A percentile compares a stretch with the other conserved stretches of the same genome.
These are phyloP conservation scores for Adenanthera pavonina DNA, from an alignment of 306 rosid species.

Conservation along the genomic window DNA sequence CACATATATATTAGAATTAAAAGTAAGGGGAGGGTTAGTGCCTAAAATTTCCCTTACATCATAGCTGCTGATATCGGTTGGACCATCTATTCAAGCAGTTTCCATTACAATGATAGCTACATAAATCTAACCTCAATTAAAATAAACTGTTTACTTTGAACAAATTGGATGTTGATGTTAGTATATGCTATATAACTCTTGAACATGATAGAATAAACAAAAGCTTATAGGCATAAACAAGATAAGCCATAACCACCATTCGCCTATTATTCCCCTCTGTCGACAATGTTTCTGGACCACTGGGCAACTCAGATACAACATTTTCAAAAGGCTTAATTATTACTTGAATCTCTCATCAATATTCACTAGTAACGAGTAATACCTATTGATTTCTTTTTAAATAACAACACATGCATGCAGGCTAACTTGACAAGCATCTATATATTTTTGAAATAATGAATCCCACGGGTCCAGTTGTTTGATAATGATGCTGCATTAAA, in stretches of 20 bases:
- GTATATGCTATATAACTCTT: background rate
- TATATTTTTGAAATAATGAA: constrained; percentile 9
- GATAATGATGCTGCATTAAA: constrained; percentile 33
- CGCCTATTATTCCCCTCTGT: constrained; percentile 28
- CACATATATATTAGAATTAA: background rate
- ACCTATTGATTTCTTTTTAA: background rate
- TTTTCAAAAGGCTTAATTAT: background rate
- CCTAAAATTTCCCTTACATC: constrained; percentile 33
- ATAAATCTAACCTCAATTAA: constrained; percentile 21
- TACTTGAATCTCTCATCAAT: constrained; percentile 24
- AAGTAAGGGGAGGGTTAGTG: background rate
- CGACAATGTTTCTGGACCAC: constrained; percentile 43
- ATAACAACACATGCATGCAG: background rate
- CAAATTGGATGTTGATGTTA: background rate
- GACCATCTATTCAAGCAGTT: background rate
- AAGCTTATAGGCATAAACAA: background rate
- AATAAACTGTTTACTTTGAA: constrained; percentile 16
- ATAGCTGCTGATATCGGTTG: background rate
- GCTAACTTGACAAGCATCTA: background rate
- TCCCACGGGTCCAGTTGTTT: background rate
- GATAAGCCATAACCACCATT: constrained; percentile 9
- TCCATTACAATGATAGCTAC: constrained; percentile 33
- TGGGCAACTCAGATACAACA: constrained; percentile 13
- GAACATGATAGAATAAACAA: constrained; percentile 1
- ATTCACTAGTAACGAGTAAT: constrained; percentile 3